Base-by-base conservation (phyloP, 169 alveolate genomes). In the Eimeria necatrix region DNA sequence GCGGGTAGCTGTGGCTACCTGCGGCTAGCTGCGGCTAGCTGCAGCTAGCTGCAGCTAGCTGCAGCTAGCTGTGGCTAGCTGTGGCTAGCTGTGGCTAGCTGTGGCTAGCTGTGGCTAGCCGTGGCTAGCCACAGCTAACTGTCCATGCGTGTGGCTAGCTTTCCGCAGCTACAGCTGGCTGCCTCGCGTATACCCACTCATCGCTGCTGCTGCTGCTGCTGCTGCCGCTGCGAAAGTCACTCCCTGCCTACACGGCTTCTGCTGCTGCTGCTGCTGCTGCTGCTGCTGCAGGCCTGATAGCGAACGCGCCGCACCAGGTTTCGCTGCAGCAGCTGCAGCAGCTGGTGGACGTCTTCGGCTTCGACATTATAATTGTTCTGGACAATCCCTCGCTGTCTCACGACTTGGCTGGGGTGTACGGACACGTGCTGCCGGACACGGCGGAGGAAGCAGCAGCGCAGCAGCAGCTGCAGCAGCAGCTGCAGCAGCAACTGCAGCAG, bases 231-330 rank as follows among this genome's bases (percentile, higher is more conserved):
- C n/a, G n/a, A n/a, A n/a, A n/a, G n/a, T n/a, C n/a, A n/a, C n/a
- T n/a, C n/a, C n/a, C n/a, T n/a, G n/a, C n/a, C n/a, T n/a, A n/a
- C n/a, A n/a, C n/a, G n/a, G n/a, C n/a, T n/a, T n/a, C n/a, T 56
- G 64, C 64, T 56, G 64, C 14, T 56, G 64, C 64, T 56, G 64
- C 49, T 89, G 87, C 41, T 78, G 61, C 68, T 20, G 59, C 32
- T 83, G 41, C 48, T 24, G 93, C 95, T 3, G 94, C 97, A 59
- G 98, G 99, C 46, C 95, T 98, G 90, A 96, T 98, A 9, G 94
- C 98, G 41, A 98, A 97, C 94, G 99, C 98, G 7, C 99, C 99
- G n/a, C 97, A 96, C 53, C 98, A 97, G 56, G 97, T 98, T 12
- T 96, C 96, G 16, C 87, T 93, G 56, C 97, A 97, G n/a, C 95